Base-by-base conservation (phyloP, 176 grass and related monocot species). In the Oryza nivara region DNA sequence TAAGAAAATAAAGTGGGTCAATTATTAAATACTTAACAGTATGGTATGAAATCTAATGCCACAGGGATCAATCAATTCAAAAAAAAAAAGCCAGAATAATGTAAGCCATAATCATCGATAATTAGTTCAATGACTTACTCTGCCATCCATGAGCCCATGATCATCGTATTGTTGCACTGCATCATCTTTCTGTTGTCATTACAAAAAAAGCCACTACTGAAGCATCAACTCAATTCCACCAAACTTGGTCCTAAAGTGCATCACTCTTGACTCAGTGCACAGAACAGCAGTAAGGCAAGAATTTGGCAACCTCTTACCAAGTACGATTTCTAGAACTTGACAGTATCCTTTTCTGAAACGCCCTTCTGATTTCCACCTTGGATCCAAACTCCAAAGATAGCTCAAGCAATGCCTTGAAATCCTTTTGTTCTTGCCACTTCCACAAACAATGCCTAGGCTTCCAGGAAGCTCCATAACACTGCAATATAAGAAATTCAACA, bases 261-360 rank as follows among this genome's bases (percentile, higher is more conserved):
- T 52, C 14, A 52, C 49, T 52, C 49, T 52, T 16, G 49, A 52
- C 49, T 52, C 1, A 16, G 5, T 38, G 36, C 16, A 14, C 5
- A 4, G 14, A 52, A 52, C 5, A 52, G 49, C 77, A 41, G 84
- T 74, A 14, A 90, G 68, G 1, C 49, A 67, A 82, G 13, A 60
- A 40, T 8, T 8, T 7, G 2, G 4, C 8, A 38, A 17, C 8
- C 43, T 82, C 2, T 70, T 2, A 7, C 49, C 20, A 11, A 60
- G n/a, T 6, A 40, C 5, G 4, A 5, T 38, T 45, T 80, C 65
- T 4, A 80, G 2, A 20, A 34, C 44, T 34, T 0, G 36, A 38
- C 36, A 38, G 36, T 38, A 38, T 38, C 36, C 36, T 38, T 38
- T 38, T 38, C 5, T 38, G 6, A 51, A 80, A 20, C 0, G 12